Conservation (phyloP, 2,329 filamentous ascomycete species). For the Huntiella omanensis region DNA sequence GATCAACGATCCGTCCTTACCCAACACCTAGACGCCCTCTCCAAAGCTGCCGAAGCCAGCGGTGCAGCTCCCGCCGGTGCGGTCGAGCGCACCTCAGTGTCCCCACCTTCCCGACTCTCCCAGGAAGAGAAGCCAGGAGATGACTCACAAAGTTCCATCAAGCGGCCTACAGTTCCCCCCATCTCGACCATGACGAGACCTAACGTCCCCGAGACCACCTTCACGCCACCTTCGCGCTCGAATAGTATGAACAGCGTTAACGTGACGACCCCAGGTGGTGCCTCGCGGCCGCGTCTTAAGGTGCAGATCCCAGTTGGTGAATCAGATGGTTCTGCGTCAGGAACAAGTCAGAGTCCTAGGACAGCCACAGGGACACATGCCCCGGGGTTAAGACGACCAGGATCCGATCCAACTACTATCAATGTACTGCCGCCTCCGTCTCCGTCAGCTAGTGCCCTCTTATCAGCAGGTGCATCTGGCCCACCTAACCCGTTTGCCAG, state of each 20-base stretch:
- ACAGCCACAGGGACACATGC: conserved; percentile 25
- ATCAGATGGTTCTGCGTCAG: neutral
- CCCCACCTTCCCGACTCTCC: too few species aligned
- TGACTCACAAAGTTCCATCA: conserved; percentile 18
- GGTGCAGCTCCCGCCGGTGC: neutral
- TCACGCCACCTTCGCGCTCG: conserved; percentile 57
- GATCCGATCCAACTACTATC: conserved; percentile 34
- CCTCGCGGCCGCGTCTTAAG: conserved; percentile 54
- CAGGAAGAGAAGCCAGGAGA: too few species aligned
- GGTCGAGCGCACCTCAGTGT: too few species aligned
- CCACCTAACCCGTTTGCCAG: conserved; percentile 92
- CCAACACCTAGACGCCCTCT: conserved; percentile 55
- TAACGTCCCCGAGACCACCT: conserved; percentile 42
- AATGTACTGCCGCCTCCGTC: conserved; percentile 83
- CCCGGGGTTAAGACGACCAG: conserved; percentile 1
- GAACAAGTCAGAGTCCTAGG: conserved; percentile 38
- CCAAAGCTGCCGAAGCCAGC: conserved; percentile 29
- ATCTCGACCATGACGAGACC: conserved; percentile 18
- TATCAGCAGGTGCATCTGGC: conserved; percentile 80
- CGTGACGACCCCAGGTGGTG: conserved; percentile 46
- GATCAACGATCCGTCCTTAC: conserved; percentile 77
- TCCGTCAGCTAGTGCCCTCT: conserved; percentile 64
- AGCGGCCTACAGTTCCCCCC: neutral
- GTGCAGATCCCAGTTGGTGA: conserved; percentile 73
- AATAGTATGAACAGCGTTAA: conserved; percentile 64